A percentile compares a stretch with the other conserved stretches of the same genome.
Evolutionary conservation across 2,329 filamentous ascomycete genomes (phyloP).

Genomic region (Aspergillus novoparasiticus): DNA sequence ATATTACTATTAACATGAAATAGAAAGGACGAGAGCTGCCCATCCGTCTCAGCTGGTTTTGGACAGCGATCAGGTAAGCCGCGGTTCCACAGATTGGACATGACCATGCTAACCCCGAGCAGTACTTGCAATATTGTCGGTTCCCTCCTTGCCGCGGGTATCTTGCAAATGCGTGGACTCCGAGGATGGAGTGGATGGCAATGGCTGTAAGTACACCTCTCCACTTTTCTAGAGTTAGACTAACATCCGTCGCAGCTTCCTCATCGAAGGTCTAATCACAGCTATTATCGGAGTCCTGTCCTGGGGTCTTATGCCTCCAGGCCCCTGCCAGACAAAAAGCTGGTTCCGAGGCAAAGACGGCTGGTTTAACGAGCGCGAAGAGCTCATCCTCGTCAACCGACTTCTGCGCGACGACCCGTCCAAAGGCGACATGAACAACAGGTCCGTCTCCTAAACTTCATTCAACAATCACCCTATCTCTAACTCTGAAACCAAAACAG

Average conservation of each 20-base stretch:
- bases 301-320: conserved; percentile 7
- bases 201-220: conserved; percentile 31
- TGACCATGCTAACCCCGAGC: conserved; percentile 36
- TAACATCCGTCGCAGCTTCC: conserved; percentile 8
- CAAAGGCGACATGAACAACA: conserved; percentile 3
- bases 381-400: conserved; percentile 3
- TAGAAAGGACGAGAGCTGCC: conserved; percentile 6
- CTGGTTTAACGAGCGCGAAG: conserved; percentile 3
- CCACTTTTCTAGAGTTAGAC: neutral
- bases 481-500: neutral
- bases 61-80: conserved; percentile 17
- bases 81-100: neutral
- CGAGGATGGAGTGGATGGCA: conserved; percentile 33
- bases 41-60: conserved; percentile 33
- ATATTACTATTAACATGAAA: neutral
- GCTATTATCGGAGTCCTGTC: conserved; percentile 47
- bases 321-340: conserved; percentile 1
- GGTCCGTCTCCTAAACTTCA: neutral
- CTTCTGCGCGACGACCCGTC: neutral
- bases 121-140: conserved; percentile 36
- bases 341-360: conserved; percentile 8
- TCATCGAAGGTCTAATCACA: neutral
- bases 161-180: conserved; percentile 35
- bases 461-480: neutral
- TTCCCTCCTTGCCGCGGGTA: conserved; percentile 45